phyloP scores from a whole-genome alignment of 768 basidiomycete genomes.

The Kwoniella botswanensis region DNA sequence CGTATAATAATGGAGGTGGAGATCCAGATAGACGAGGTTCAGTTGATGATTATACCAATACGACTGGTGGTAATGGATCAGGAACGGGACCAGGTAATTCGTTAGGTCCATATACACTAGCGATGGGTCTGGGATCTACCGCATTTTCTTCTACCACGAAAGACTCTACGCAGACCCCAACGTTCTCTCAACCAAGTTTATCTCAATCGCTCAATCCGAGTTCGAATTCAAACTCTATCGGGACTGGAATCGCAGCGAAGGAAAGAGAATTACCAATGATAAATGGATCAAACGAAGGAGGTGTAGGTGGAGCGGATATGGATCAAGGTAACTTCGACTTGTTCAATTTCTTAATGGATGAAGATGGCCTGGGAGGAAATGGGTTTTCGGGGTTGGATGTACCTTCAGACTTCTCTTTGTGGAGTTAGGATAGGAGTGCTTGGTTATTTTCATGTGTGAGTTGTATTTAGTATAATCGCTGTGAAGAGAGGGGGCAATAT shows the following conservation, averaged over 20 bases:
- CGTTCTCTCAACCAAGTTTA: background rate
- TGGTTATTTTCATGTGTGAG: background rate
- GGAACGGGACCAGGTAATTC: background rate
- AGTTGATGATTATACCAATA: background rate
- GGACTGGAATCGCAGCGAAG: background rate
- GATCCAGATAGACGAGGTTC: background rate
- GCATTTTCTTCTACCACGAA: conserved; percentile 3
- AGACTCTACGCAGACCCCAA: background rate
- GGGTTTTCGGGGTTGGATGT: conserved; percentile 31
- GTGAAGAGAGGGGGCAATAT: background rate
- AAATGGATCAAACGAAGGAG: conserved; percentile 15
- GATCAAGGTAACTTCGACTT: conserved; percentile 41
- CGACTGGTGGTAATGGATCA: background rate
- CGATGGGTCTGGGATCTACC: conserved; percentile 1
- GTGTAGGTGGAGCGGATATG: conserved; percentile 4
- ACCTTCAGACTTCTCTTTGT: conserved; percentile 31
- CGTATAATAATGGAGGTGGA: background rate
- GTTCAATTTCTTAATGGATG: conserved; percentile 52
- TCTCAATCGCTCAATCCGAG: background rate
- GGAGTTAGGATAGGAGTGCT: conserved; percentile 14
- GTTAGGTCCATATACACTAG: conserved; percentile 5
- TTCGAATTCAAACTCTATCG: background rate
- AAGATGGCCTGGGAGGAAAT: conserved; percentile 47
- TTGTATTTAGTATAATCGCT: background rate
- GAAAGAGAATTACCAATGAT: conserved; percentile 13